Conservation (phyloP, 371 early-diverging fungal genomes). For the Saksenaea vasiformis region DNA sequence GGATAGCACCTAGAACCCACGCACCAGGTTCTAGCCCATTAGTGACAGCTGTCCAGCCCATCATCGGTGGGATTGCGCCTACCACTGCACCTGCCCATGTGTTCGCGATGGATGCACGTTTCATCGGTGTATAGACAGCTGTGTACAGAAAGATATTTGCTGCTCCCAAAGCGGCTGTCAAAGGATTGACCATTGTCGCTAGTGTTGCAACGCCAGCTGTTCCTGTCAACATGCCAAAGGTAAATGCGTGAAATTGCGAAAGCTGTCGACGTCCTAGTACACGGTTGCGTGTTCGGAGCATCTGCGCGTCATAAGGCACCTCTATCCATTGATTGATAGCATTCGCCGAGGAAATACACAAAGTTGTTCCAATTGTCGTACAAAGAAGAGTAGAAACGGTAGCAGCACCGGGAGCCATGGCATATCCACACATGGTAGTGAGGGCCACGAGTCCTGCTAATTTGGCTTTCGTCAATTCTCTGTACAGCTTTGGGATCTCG, state of each 20-base stretch:
- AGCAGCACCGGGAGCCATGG: constrained; percentile 84
- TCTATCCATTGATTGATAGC: constrained; percentile 97
- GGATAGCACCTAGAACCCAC: constrained; percentile 74
- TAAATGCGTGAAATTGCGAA: constrained; percentile 86
- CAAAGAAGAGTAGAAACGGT: constrained; percentile 72
- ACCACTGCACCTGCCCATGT: constrained; percentile 97
- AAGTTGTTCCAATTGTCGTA: constrained; percentile 86
- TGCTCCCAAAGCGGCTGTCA: constrained; percentile 79
- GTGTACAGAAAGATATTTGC: constrained; percentile 90
- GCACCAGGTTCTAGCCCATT: constrained; percentile 78
- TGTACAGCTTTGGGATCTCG: constrained; percentile 55
- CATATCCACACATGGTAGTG: constrained; percentile 95
- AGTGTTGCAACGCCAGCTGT: constrained; percentile 71
- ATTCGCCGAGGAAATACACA: constrained; percentile 94
- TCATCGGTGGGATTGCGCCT: constrained; percentile 97
- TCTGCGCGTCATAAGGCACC: constrained; percentile 95
- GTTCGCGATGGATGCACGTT: constrained; percentile 89
- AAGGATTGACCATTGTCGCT: constrained; percentile 79
- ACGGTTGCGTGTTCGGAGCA: constrained; percentile 91
- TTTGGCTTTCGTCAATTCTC: constrained; percentile 77
- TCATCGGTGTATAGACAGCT: constrained; percentile 91
- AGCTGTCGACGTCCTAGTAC: constrained; percentile 82
- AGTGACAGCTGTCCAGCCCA: constrained; percentile 95
- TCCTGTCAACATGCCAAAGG: constrained; percentile 76
- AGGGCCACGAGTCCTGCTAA: constrained; percentile 89